Evolutionary conservation across 495 filamentous ascomycete species (phyloP), one percentile per base, ranked within the genome.

Genomic region (Lophium mytilinum): DNA sequence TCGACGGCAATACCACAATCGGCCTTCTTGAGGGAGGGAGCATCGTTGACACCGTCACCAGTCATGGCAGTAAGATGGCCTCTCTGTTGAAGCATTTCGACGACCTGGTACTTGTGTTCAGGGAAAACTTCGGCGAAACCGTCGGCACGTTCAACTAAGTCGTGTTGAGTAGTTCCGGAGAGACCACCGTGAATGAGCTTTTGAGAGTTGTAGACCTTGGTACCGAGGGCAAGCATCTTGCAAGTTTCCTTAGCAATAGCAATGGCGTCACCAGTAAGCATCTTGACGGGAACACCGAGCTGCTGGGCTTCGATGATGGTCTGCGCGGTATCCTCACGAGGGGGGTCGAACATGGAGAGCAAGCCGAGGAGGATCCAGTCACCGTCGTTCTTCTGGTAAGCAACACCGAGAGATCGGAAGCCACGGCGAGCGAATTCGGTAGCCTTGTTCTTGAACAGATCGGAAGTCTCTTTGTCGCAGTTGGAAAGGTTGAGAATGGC

Each of bases 321-420:
- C 73, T 86, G 83, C 63, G 84, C 84, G 62, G 84, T 88, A 68
- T 88, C 84, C 65, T 88, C 84, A 78, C 84, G 83, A 54, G 84
- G 84, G 67, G 84, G 84, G 64, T 88, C 84, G 71, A 88, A 88
- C 83, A 88, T 85, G 69, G 84, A 82, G 73, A 87, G 78, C 79
- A 88, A 85, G 69, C 84, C 84, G 61, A 86, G 78, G 51, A 88
- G 72, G 68, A 84, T 77, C 84, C 84, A 74, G 24, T 60, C 59
- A 21, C 69, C 69, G 52, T 72, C 65, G 59, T 73, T 72, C 62
- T 71, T 71, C 64, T 73, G 67, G 66, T 70, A 72, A 57, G 85
- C 84, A 64, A 89, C 85, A 79, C 85, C 85, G 55, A 89, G 82
- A 58, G 85, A 87, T 73, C 85, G 83, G 83, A 89, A 89, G 78